phyloP scores from a whole-genome alignment of 768 basidiomycete genomes.

The Royoungia palumana region DNA sequence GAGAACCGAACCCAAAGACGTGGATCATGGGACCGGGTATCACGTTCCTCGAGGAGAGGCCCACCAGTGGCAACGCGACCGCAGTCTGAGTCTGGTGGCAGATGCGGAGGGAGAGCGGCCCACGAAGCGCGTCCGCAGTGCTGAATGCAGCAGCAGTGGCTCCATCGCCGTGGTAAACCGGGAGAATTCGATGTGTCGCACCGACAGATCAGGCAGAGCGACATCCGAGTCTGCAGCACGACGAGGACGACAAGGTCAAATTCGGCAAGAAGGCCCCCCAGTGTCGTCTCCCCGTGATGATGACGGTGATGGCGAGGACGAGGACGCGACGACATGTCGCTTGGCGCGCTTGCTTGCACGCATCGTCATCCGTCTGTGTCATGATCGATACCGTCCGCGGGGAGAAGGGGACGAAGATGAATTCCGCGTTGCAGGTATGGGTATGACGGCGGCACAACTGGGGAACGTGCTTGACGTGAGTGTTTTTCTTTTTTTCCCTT shows the following conservation, averaged over 20 bases:
- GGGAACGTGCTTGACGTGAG: slow-evolving; percentile 34
- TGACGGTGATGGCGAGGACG: slow-evolving; percentile 1
- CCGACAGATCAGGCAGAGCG: slow-evolving; percentile 13
- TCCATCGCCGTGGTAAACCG: slow-evolving; percentile 8
- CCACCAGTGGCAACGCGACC: slow-evolving; percentile 6
- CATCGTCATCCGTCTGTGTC: slow-evolving; percentile 25
- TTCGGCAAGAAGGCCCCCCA: neutral
- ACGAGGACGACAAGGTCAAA: neutral
- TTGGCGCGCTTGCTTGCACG: slow-evolving; percentile 22
- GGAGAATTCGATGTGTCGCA: neutral
- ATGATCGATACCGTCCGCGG: slow-evolving; percentile 14
- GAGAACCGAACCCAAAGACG: neutral
- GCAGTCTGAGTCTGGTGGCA: slow-evolving; percentile 5
- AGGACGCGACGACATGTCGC: slow-evolving; percentile 4
- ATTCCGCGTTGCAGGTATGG: slow-evolving; percentile 1
- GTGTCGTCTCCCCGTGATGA: neutral
- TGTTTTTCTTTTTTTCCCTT: slow-evolving; percentile 5
- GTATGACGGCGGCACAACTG: slow-evolving; percentile 30
- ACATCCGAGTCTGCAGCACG: slow-evolving; percentile 7
- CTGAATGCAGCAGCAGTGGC: slow-evolving; percentile 4
- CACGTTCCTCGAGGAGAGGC: neutral
- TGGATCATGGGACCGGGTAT: slow-evolving; percentile 5
- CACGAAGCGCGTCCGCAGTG: slow-evolving; percentile 24
- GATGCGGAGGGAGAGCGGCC: slow-evolving; percentile 27
- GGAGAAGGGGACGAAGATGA: slow-evolving; percentile 3